These are phyloP conservation scores for Termitomyces sp. DNA, from an alignment of 768 basidiomycete genomes.

Conservation along the genomic window DNA sequence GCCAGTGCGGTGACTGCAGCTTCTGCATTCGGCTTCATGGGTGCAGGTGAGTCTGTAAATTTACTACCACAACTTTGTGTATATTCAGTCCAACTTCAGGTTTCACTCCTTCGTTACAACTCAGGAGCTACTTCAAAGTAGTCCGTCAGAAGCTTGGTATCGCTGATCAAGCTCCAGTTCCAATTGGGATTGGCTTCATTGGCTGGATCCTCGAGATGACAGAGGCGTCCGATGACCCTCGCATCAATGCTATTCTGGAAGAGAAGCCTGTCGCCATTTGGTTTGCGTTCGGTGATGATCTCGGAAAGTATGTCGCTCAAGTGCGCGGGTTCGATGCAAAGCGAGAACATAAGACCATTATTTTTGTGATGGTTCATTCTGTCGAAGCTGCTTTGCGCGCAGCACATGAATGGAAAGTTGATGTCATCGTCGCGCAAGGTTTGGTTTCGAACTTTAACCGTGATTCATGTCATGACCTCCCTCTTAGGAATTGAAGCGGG, in stretches of 20 bases:
- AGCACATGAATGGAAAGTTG: slow-evolving; percentile 45
- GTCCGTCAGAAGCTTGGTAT: slow-evolving; percentile 30
- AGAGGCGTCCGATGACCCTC: slow-evolving; percentile 24
- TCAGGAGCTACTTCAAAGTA: slow-evolving; percentile 35
- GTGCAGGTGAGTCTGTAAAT: slow-evolving; percentile 37
- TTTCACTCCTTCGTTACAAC: slow-evolving; percentile 24
- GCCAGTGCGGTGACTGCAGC: slow-evolving; percentile 43
- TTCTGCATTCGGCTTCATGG: slow-evolving; percentile 55
- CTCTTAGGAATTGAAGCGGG: slow-evolving; percentile 51
- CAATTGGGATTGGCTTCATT: slow-evolving; percentile 55
- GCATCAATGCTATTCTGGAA: slow-evolving; percentile 41
- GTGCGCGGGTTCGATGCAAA: slow-evolving; percentile 36
- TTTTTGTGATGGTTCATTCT: slow-evolving; percentile 51
- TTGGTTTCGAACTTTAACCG: too few species aligned
- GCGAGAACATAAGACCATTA: slow-evolving; percentile 39
- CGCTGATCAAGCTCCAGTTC: slow-evolving; percentile 28
- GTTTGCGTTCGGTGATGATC: slow-evolving; percentile 55
- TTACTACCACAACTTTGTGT: too few species aligned
- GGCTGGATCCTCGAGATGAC: slow-evolving; percentile 49
- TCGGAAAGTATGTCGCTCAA: slow-evolving; percentile 47
- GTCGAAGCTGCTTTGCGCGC: slow-evolving; percentile 47
- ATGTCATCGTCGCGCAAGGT: slow-evolving; percentile 69
- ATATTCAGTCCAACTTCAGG: slow-evolving; percentile 33
- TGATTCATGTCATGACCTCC: too few species aligned
- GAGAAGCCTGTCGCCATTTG: slow-evolving; percentile 49